Evolutionary conservation across 148 eudicot species (phyloP), one percentile per base, ranked within the genome.

Genomic region (Rhododendron vialii): DNA sequence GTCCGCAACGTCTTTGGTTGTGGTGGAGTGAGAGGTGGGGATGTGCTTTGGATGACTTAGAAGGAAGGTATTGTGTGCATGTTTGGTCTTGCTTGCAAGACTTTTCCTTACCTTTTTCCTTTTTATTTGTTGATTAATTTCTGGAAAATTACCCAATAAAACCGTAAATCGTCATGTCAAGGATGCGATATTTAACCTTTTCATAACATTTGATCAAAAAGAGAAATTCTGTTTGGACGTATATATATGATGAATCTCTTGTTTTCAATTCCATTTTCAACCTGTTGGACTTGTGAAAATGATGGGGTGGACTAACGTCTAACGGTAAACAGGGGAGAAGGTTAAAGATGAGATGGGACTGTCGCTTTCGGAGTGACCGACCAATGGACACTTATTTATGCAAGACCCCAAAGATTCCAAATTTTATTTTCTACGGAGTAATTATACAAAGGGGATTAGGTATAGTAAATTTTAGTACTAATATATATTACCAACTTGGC

Each of bases 31-130:
- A 61, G 22, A 50, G 57, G 6, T 67, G 59, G 24, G 83, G 81
- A 24, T n/a, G 89, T 80, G 89, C 86, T 73, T 89, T 81, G 92
- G 92, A 88, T 88, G 90, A 26, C 89, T 89, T 93, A 24, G 94
- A 93, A 95, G 98, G 87, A 95, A 94, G 94, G 95, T 89, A 94
- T 92, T 78, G 76, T 30, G 50, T 77, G 38, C 73, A 17, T 71
- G 65, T 71, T 53, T 45, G 53, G 65, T 71, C 43, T 57, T 82
- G 59, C 80, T 59, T 57, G 65, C 51, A 82, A 80, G 80, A 33
- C 63, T 45, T 59, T 63, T 12, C 74, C 76, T 55, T 28, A 1
- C 50, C 85, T 28, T 76, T 45, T 14, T 28, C 59, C 14, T 75
- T 17, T 80, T 50, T n/a, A 4, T 43, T 24, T 20, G 18, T 65